Conservation (phyloP, 2,329 filamentous ascomycete genomes). For the Botrytis fabae region DNA sequence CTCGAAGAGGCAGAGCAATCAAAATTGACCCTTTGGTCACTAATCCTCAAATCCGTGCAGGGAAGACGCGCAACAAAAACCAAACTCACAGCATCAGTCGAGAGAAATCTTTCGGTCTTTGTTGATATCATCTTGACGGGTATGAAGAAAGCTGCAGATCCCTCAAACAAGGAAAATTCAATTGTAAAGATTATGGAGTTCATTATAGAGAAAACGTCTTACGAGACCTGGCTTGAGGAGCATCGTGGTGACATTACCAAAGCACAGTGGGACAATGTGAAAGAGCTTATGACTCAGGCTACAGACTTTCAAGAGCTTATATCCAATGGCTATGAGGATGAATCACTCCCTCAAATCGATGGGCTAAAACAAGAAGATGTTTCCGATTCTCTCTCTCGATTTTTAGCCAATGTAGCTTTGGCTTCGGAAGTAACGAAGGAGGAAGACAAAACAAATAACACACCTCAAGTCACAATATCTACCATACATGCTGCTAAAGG, state of each 20-base stretch:
- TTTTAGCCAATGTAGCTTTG: conserved; percentile 88
- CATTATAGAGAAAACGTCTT: conserved; percentile 64
- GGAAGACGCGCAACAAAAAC: conserved; percentile 52
- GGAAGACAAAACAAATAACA: conserved; percentile 55
- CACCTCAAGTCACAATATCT: conserved; percentile 78
- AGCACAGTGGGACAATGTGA: conserved; percentile 80
- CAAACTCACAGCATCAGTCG: conserved; percentile 55
- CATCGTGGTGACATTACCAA: conserved; percentile 75
- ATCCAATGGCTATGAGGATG: conserved; percentile 47
- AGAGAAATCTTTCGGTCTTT: conserved; percentile 58
- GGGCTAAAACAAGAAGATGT: conserved; percentile 69
- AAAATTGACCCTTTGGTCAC: conserved; percentile 70
- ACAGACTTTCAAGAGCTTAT: conserved; percentile 59
- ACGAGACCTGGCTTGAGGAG: conserved; percentile 71
- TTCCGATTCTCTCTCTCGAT: conserved; percentile 65
- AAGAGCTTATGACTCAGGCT: conserved; percentile 81
- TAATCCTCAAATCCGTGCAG: conserved; percentile 62
- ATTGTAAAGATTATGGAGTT: conserved; percentile 49
- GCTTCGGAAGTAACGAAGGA: conserved; percentile 74
- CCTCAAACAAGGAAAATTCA: conserved; percentile 26
- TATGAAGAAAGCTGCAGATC: conserved; percentile 51
- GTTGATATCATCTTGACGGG: conserved; percentile 60
- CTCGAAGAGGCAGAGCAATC: conserved; percentile 73
- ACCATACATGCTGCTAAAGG: conserved; percentile 97
- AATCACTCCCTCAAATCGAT: conserved; percentile 66